These are phyloP conservation scores for Saccharomyces hybrid DNA, from an alignment of 1,139 yeast genomes.

Conservation along the genomic window DNA sequence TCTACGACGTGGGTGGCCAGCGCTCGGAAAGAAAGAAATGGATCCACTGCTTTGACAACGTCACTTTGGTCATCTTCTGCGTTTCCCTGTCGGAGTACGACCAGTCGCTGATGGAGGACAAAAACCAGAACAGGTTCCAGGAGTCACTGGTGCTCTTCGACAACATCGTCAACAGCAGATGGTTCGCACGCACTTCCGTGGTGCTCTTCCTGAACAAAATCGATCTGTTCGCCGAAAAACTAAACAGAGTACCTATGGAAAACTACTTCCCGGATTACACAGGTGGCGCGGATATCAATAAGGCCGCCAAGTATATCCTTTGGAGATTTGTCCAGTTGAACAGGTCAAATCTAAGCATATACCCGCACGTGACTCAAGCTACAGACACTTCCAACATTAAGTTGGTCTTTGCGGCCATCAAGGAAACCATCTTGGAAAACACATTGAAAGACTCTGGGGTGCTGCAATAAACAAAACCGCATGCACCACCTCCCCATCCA, in stretches of 20 bases:
- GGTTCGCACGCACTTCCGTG: conserved; percentile 83
- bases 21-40: conserved; percentile 88
- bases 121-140: conserved; percentile 70
- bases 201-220: conserved; percentile 82
- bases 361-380: conserved; percentile 91
- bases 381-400: conserved; percentile 86
- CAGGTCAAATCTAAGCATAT: conserved; percentile 70
- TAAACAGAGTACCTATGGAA: conserved; percentile 75
- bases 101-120: conserved; percentile 75
- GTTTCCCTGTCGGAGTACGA: conserved; percentile 88
- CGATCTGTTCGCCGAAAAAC: conserved; percentile 80
- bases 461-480: conserved; percentile 35
- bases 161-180: conserved; percentile 85
- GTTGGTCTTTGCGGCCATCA: conserved; percentile 84
- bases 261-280: conserved; percentile 82
- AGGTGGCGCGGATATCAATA: conserved; percentile 81
- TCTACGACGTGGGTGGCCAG: conserved; percentile 93
- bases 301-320: conserved; percentile 88
- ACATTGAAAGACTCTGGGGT: conserved; percentile 81
- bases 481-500: background rate
- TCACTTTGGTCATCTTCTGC: conserved; percentile 79
- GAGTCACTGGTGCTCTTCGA: conserved; percentile 82
- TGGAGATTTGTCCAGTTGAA: conserved; percentile 88
- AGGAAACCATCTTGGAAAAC: conserved; percentile 81
- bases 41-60: conserved; percentile 94